Evolutionary conservation across 441 rosid species (phyloP).

Genomic region (Mallotus japonicus): DNA sequence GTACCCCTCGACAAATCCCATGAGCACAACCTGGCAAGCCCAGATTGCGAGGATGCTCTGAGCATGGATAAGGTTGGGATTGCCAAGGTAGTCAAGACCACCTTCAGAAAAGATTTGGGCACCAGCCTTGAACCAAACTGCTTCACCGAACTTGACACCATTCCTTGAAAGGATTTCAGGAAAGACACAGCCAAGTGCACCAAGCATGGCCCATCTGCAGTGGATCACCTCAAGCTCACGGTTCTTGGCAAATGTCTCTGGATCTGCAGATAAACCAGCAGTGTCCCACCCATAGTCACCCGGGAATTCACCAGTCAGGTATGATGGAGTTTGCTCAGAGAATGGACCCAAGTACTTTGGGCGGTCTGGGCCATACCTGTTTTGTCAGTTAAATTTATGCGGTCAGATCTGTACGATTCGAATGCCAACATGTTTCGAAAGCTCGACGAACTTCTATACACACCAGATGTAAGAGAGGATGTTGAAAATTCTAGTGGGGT

Average conservation of each 20-base stretch:
- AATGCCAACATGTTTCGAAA: not conserved
- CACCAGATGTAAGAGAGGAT: not conserved
- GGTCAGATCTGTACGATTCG: not conserved
- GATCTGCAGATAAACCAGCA: constrained; percentile 87
- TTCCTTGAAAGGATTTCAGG: constrained; percentile 76
- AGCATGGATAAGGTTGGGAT: constrained; percentile 85
- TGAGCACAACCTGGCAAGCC: constrained; percentile 84
- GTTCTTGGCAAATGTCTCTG: constrained; percentile 89
- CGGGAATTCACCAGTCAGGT: constrained; percentile 85
- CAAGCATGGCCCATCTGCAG: constrained; percentile 94
- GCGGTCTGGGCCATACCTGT: constrained; percentile 91
- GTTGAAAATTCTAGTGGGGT: not conserved
- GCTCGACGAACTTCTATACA: not conserved
- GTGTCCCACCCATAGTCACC: constrained; percentile 98
- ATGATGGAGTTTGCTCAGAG: constrained; percentile 90
- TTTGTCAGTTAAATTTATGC: constrained; percentile 13
- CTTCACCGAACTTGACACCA: constrained; percentile 86
- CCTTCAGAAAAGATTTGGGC: constrained; percentile 88
- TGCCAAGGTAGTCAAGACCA: constrained; percentile 85
- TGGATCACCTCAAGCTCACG: constrained; percentile 93
- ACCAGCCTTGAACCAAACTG: constrained; percentile 93
- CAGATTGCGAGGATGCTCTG: constrained; percentile 92
- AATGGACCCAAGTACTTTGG: constrained; percentile 91
- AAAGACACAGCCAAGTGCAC: constrained; percentile 85
- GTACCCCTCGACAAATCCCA: constrained; percentile 90